Evolutionary conservation across 2,329 filamentous ascomycete genomes (phyloP).

Genomic region (Diaporthe sp.): DNA sequence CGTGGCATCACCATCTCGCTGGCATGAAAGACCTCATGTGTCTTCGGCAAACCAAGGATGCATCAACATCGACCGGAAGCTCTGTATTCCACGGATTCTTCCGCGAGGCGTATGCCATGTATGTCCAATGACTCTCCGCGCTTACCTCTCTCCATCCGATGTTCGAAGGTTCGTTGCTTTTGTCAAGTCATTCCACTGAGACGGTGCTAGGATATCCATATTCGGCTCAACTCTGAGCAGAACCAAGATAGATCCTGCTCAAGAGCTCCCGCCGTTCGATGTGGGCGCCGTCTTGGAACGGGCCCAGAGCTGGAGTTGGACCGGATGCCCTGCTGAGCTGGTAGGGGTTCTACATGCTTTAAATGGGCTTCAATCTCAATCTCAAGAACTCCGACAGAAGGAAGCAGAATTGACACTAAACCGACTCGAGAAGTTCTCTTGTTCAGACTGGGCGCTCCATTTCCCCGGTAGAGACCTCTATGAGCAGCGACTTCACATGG

Average conservation of each 20-base stretch:
- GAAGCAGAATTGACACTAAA: background rate
- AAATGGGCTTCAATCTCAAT: background rate
- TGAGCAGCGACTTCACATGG: slow-evolving; percentile 7
- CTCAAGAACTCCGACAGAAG: no score
- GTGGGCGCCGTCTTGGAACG: background rate
- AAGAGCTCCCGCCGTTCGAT: background rate
- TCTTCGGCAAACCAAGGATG: background rate
- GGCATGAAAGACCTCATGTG: slow-evolving; percentile 18
- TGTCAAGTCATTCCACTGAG: background rate
- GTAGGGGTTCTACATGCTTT: background rate
- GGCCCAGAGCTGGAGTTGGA: slow-evolving; percentile 5
- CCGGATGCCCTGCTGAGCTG: slow-evolving; percentile 13
- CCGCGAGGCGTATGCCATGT: slow-evolving; percentile 6
- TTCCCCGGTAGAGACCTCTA: background rate
- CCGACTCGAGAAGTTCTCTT: background rate
- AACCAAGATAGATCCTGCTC: slow-evolving; percentile 5
- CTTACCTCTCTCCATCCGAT: background rate
- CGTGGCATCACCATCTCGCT: slow-evolving; percentile 11
- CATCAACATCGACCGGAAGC: background rate
- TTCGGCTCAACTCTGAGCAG: slow-evolving; percentile 15
- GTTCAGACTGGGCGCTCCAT: background rate
- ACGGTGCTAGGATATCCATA: background rate
- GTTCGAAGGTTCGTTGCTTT: background rate
- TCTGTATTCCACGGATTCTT: slow-evolving; percentile 2
- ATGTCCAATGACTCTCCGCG: background rate